A percentile compares a stretch with the other conserved stretches of the same genome.
Evolutionary conservation across 1,284 basidiomycete genomes (phyloP).

Genomic region (Abortiporus biennis): DNA sequence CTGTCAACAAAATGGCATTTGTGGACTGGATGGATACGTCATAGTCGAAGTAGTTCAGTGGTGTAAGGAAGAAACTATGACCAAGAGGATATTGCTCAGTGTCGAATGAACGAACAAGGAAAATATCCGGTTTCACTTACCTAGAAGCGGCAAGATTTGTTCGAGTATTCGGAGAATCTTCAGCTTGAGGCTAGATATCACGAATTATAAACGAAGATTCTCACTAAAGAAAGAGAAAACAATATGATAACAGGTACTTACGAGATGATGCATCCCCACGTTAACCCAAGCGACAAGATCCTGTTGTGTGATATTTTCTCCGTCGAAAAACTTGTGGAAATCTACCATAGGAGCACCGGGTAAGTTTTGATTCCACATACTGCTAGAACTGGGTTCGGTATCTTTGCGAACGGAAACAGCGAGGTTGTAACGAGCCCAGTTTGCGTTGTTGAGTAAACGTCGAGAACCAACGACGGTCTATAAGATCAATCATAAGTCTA

Average conservation of each 20-base stretch:
- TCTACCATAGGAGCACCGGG: conserved; percentile 53
- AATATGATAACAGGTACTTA: conserved; percentile 15
- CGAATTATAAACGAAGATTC: too few species aligned
- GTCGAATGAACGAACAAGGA: background rate
- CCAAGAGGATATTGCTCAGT: conserved; percentile 2
- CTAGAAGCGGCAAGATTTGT: conserved; percentile 54
- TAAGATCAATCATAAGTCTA: background rate
- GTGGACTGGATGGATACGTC: conserved; percentile 51
- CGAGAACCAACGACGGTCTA: conserved; percentile 55
- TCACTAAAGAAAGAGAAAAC: background rate
- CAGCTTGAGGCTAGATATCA: conserved; percentile 41
- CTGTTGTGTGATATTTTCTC: conserved; percentile 52
- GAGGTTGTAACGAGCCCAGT: conserved; percentile 62
- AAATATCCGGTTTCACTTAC: conserved; percentile 21
- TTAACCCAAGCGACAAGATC: conserved; percentile 64
- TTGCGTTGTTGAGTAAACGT: conserved; percentile 50
- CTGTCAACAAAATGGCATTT: conserved; percentile 47
- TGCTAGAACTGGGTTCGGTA: conserved; percentile 48
- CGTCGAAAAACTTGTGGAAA: conserved; percentile 60
- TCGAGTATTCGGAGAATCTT: conserved; percentile 56
- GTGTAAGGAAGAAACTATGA: conserved; percentile 49
- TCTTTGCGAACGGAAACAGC: conserved; percentile 55
- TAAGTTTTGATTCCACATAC: conserved; percentile 58
- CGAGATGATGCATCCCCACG: conserved; percentile 56
- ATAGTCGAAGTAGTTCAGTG: conserved; percentile 60